Evolutionary conservation across 2,329 filamentous ascomycete genomes (phyloP), one percentile per base, ranked within the genome.

Genomic region (Ilyonectria mors-panacis): DNA sequence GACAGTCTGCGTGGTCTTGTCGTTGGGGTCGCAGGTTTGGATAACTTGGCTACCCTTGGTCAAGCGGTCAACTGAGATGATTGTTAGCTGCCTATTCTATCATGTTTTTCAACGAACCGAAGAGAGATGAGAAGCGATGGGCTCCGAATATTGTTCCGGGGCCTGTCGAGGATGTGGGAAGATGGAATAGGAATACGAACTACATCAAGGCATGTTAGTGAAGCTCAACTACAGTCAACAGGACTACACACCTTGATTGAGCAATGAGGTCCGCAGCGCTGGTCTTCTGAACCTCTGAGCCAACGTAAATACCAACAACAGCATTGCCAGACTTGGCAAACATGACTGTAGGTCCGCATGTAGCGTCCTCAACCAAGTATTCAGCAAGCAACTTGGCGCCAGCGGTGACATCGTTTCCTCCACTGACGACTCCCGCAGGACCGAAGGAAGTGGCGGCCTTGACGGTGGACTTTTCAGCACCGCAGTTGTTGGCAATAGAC

Each of bases 321-420:
- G 69, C 65, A 13, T 67, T 59, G 0, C 73, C 73, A 10, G 72
- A 67, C 62, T 76, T 75, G 56, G 73, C 70, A n/a, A 75, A 73
- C 6, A 75, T 23, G 12, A 75, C 71, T 4, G 73, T 75, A 5
- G 64, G 62, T 5, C 73, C 73, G 2, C 73, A 75, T 0, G 64
- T 47, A 12, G 73, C 73, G 2, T 62, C 67, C 13, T 69, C 65
- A 2, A 60, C 63, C 3, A 75, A 58, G 39, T 72, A 76, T 3
- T 75, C 48, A 1, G 73, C 67, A 12, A 75, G 58, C 5, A 72
- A 51, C n/a, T 65, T 61, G 12, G 68, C 59, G 6, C 56, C 68
- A 13, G 69, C 63, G 1, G 69, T 67, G 28, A 39, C 44, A 23
- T 72, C 69, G 8, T 42, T 60, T 7, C 72, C 73, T 5, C 64